Base-by-base conservation (phyloP, 2,329 filamentous ascomycete genomes). In the Colletotrichum destructivum region DNA sequence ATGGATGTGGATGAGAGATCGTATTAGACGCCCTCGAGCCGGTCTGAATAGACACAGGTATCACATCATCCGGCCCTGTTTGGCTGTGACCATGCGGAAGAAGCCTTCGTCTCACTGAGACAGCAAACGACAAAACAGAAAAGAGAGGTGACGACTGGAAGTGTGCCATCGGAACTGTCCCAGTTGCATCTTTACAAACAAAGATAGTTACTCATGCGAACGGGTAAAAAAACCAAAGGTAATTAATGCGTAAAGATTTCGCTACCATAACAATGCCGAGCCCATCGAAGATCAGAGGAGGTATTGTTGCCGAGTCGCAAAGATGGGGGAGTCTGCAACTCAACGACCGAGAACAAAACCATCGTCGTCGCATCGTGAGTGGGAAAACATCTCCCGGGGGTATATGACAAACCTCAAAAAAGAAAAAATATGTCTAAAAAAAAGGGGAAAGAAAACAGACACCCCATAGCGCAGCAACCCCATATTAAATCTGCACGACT, bases 321-420 rank as follows among this genome's bases (percentile, higher is more conserved):
- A 63, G 65, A 69, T 44, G 44, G 49, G 26, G 9, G 38, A 67
- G 68, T 49, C 64, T 67, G 67, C 57, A 62, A 63, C 69, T 69
- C 47, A 54, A 63, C 65, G 49, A 26, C 70, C 51, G 51, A 66
- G 66, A 71, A 66, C 42, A 61, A 55, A 73, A 71, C 26, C 65
- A 31, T 23, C 67, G 47, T 67, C 62, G 59, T 62, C 67, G 57
- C 62, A 60, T 62, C 57, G 55, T 67, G 52, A 67, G 44, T 57
- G 60, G 69, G 64, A 60, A 49, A 46, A 51, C 44, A 46, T 72
- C 60, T 72, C 60, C 62, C 71, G 66, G 60, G 75, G 74, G 66
- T 73, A 69, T 69, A 63, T 71, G 69, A 69, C 64, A 69, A 71
- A 62, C 52, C 52, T 69, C 46, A 61, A 42, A 68, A 54, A 76